phyloP scores from a whole-genome alignment of 345 rosid genomes.

The Luvunga scandens region DNA sequence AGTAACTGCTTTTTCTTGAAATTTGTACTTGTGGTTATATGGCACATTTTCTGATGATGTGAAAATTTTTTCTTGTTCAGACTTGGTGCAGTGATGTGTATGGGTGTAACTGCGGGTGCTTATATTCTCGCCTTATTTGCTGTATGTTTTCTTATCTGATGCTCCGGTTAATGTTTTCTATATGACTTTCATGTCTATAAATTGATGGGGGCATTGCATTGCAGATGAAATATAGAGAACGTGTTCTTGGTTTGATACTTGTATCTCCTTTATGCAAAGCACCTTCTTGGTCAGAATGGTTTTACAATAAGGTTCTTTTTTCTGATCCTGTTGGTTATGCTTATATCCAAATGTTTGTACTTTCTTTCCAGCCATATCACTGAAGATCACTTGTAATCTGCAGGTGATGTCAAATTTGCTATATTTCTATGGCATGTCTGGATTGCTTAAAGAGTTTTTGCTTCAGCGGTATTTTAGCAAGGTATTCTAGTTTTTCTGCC shows the following conservation, averaged over 20 bases:
- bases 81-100: constrained; percentile 91
- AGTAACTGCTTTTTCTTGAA: not conserved
- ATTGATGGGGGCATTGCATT: constrained; percentile 22
- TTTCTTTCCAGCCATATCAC: not conserved
- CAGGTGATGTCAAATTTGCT: constrained; percentile 72
- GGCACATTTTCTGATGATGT: constrained; percentile 18
- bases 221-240: constrained; percentile 89
- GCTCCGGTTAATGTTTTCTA: not conserved
- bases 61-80: constrained; percentile 30
- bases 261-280: constrained; percentile 87
- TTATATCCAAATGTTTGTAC: not conserved
- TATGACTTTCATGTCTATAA: not conserved
- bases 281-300: constrained; percentile 97
- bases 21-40: not conserved
- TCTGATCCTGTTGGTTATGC: not conserved
- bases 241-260: constrained; percentile 91
- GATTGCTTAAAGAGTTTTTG: constrained; percentile 71
- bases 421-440: constrained; percentile 89
- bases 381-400: constrained; percentile 9
- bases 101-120: constrained; percentile 97
- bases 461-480: constrained; percentile 92
- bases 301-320: constrained; percentile 64
- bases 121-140: constrained; percentile 86
- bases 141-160: constrained; percentile 42
- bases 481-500: constrained; percentile 38